Evolutionary conservation across 2,329 filamentous ascomycete genomes (phyloP).

Genomic region (Diplocarpon rosae): DNA sequence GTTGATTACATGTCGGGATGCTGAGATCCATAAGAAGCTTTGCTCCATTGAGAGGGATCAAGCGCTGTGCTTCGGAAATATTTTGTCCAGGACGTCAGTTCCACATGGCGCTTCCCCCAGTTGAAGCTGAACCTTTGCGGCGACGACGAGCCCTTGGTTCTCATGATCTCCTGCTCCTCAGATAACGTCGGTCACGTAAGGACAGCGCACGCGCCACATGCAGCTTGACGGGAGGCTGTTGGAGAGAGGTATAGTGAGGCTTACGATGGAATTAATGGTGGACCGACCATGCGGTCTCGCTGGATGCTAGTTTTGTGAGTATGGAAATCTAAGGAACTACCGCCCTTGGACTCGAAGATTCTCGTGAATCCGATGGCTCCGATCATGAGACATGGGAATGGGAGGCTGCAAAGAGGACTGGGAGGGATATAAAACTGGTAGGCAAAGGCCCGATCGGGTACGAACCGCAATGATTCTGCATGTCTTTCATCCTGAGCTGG

Average conservation of each 20-base stretch:
- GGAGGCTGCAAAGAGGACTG: conserved; percentile 28
- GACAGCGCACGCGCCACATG: conserved; percentile 42
- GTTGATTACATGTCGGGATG: no score
- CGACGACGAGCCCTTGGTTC: conserved; percentile 34
- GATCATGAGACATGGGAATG: conserved; percentile 30
- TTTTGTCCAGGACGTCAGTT: conserved; percentile 44
- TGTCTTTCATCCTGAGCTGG: conserved; percentile 51
- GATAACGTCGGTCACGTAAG: conserved; percentile 37
- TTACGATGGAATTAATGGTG: conserved; percentile 45
- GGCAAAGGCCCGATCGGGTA: conserved; percentile 44
- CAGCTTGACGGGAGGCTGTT: conserved; percentile 35
- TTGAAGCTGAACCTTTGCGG: conserved; percentile 34
- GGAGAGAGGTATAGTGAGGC: conserved; percentile 37
- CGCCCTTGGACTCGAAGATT: conserved; percentile 33
- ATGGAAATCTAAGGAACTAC: conserved; percentile 52
- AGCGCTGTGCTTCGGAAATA: no score
- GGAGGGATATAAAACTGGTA: conserved; percentile 40
- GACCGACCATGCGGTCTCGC: conserved; percentile 40
- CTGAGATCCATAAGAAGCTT: no score
- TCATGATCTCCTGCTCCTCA: conserved; percentile 45
- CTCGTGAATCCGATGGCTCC: conserved; percentile 17
- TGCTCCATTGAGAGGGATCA: no score
- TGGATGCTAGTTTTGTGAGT: conserved; percentile 52
- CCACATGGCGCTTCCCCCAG: conserved; percentile 43
- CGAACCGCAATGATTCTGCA: conserved; percentile 46